phyloP scores from a whole-genome alignment of 2,329 filamentous ascomycete genomes.

The Fusarium acutatum region DNA sequence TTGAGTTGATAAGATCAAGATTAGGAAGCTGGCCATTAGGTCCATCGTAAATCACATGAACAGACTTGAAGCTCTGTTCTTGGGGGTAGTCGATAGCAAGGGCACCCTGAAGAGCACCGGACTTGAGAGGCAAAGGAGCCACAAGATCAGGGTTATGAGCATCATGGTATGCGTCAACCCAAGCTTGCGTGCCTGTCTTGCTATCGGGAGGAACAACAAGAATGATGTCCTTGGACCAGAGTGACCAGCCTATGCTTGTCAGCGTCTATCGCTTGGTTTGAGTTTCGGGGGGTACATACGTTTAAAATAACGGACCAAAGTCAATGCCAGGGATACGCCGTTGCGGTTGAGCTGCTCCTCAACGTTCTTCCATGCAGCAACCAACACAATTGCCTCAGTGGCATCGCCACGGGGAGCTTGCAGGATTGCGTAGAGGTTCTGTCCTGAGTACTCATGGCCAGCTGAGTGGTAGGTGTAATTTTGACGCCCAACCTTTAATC shows the following conservation, averaged over 20 bases:
- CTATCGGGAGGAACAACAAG: conserved; percentile 90
- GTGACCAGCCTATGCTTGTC: conserved; percentile 76
- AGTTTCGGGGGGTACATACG: conserved; percentile 53
- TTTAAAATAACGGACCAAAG: conserved; percentile 93
- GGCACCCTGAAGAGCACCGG: conserved; percentile 90
- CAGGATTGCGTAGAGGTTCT: conserved; percentile 93
- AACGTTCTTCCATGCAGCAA: conserved; percentile 88
- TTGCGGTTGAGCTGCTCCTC: conserved; percentile 82
- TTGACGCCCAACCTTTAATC: conserved; percentile 88
- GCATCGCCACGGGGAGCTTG: conserved; percentile 95
- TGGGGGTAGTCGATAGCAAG: conserved; percentile 93
- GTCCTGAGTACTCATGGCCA: conserved; percentile 76
- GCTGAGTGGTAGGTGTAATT: conserved; percentile 86
- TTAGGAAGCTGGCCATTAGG: conserved; percentile 96
- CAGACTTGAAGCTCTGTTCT: conserved; percentile 82
- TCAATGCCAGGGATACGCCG: conserved; percentile 85
- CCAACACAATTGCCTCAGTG: conserved; percentile 93
- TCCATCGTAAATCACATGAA: conserved; percentile 94
- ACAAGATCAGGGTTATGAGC: conserved; percentile 78
- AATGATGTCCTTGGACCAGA: conserved; percentile 99
- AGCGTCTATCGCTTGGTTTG: conserved; percentile 10
- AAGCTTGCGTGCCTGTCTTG: conserved; percentile 89
- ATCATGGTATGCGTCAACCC: conserved; percentile 98
- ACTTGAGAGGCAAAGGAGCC: conserved; percentile 84
- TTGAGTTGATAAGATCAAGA: conserved; percentile 93